phyloP scores from a whole-genome alignment of 176 grass and related monocot species.

The Carex kokanica region DNA sequence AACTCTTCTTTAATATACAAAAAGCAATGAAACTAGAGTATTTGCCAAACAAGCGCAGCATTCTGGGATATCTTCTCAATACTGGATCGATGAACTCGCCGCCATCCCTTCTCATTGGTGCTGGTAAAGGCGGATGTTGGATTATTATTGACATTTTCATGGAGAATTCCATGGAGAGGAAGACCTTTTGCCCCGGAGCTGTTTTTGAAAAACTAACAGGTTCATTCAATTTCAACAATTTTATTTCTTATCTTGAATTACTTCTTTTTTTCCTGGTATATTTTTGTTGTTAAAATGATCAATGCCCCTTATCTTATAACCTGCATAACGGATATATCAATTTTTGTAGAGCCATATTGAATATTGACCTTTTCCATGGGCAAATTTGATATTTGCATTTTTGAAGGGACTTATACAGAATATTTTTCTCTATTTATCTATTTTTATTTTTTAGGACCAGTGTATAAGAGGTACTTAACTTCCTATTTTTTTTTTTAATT shows the following conservation, averaged over 20 bases:
- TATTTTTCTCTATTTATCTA: background rate
- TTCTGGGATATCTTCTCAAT: conserved; percentile 46
- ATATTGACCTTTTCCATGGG: background rate
- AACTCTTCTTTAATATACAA: conserved; percentile 43
- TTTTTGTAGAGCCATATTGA: background rate
- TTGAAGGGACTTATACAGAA: background rate
- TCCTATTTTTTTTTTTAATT: background rate
- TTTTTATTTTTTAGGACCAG: background rate
- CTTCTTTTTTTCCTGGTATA: background rate
- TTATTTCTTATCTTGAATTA: background rate
- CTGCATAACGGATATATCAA: background rate
- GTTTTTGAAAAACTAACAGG: conserved; percentile 64
- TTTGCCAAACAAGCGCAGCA: conserved; percentile 36
- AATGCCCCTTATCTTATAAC: background rate
- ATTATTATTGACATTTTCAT: conserved; percentile 79
- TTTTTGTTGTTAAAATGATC: background rate
- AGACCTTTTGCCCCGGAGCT: conserved; percentile 50
- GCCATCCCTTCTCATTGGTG: conserved; percentile 33
- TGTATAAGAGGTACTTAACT: background rate
- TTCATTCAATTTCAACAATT: conserved; percentile 2
- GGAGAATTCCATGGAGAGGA: conserved; percentile 73
- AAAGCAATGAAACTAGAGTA: conserved; percentile 37
- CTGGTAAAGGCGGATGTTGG: conserved; percentile 57
- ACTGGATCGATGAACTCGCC: conserved; percentile 37
- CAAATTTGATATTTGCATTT: background rate